Percentiles rank a stretch among this genome's conserved stretches.
Evolutionary conservation across 805 yeast genomes (phyloP).

Genomic region (Saccharomycopsis sp.): DNA sequence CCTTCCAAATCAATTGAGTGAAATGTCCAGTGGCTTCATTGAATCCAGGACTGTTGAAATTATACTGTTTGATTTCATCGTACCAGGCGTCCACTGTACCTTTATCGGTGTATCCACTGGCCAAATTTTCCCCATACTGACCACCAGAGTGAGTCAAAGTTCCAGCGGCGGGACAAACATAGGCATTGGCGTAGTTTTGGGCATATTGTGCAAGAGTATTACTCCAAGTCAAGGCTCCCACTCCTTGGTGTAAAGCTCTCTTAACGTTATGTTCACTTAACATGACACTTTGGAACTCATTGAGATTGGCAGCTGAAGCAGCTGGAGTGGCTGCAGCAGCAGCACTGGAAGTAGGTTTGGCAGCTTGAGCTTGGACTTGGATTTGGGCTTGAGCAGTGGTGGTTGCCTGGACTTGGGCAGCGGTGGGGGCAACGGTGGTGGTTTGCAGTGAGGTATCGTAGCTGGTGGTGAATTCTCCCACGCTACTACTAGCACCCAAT

Average conservation of each 20-base stretch:
- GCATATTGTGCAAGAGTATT: conserved; percentile 37
- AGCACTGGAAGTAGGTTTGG: conserved; percentile 12
- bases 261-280: conserved; percentile 40
- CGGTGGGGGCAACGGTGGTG: conserved; percentile 15
- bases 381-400: conserved; percentile 13
- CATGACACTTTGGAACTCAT: conserved; percentile 29
- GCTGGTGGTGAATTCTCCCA: conserved; percentile 21
- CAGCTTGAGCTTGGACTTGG: conserved; percentile 12
- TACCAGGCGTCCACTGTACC: conserved; percentile 67
- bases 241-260: conserved; percentile 36
- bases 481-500: conserved; percentile 17
- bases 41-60: conserved; percentile 41
- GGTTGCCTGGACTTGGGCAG: conserved; percentile 24
- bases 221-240: conserved; percentile 39
- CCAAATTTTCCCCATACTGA: conserved; percentile 68
- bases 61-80: conserved; percentile 45
- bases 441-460: conserved; percentile 21
- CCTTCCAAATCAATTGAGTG: conserved; percentile 67
- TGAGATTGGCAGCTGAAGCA: conserved; percentile 13
- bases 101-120: conserved; percentile 43
- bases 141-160: conserved; percentile 53
- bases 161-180: conserved; percentile 32
- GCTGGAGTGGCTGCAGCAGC: conserved; percentile 18
- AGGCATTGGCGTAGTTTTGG: conserved; percentile 34
- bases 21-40: conserved; percentile 56